phyloP scores from a whole-genome alignment of 495 filamentous ascomycete species.

The Xylaria curta region DNA sequence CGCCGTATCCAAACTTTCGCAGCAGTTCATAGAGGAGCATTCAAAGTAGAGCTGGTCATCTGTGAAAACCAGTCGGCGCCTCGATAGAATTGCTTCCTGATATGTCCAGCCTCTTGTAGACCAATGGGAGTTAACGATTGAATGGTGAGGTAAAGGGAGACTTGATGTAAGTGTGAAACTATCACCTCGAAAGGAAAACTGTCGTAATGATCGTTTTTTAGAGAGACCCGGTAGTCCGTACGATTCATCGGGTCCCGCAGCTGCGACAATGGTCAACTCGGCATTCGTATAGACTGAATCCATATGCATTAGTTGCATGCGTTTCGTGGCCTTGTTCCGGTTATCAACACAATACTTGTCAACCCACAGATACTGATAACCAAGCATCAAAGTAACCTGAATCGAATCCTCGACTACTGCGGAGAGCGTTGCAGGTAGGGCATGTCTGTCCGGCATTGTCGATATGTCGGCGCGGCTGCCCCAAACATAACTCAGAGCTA shows the following conservation, averaged over 20 bases:
- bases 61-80: constrained; percentile 43
- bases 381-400: constrained; percentile 27
- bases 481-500: constrained; percentile 36
- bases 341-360: constrained; percentile 40
- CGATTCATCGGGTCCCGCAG: constrained; percentile 35
- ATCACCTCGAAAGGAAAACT: constrained; percentile 12
- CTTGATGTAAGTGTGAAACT: constrained; percentile 28
- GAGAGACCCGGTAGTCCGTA: constrained; percentile 42
- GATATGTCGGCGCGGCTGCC: constrained; percentile 10
- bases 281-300: constrained; percentile 38
- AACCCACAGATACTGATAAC: constrained; percentile 39
- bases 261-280: constrained; percentile 41
- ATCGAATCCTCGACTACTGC: constrained; percentile 37
- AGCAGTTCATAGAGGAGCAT: constrained; percentile 38
- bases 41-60: constrained; percentile 47
- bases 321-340: constrained; percentile 24
- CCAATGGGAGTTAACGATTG: constrained; percentile 38
- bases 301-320: constrained; percentile 41
- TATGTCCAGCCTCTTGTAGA: constrained; percentile 49
- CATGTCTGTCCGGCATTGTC: background rate
- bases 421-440: background rate
- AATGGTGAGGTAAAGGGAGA: constrained; percentile 14
- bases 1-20: constrained; percentile 26
- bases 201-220: background rate
- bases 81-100: constrained; percentile 47